Evolutionary conservation across 2,329 filamentous ascomycete genomes (phyloP).

Genomic region (Fusarium keratoplasticum): DNA sequence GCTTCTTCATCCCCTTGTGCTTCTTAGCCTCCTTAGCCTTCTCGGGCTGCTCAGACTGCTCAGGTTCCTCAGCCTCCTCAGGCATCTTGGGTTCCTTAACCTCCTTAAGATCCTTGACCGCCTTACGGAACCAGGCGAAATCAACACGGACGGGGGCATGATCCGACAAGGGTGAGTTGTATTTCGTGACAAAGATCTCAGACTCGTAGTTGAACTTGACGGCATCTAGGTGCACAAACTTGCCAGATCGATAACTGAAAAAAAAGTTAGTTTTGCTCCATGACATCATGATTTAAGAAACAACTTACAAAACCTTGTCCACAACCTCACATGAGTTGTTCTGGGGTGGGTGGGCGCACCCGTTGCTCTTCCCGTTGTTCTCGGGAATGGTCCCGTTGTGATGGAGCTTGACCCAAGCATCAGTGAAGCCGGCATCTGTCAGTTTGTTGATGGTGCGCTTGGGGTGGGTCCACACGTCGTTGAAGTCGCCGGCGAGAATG

Average conservation of each 20-base stretch:
- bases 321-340: neutral
- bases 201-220: neutral
- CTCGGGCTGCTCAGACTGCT: neutral
- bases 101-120: neutral
- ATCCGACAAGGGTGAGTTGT: neutral
- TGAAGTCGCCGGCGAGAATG: neutral
- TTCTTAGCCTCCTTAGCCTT: neutral
- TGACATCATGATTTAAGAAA: neutral
- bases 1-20: too few relatives aligned
- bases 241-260: neutral
- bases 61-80: neutral
- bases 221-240: neutral
- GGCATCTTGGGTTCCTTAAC: neutral
- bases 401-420: neutral
- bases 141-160: neutral
- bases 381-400: neutral
- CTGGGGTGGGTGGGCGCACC: neutral
- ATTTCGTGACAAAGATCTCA: neutral
- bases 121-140: neutral
- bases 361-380: neutral
- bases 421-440: neutral
- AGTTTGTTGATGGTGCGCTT: neutral
- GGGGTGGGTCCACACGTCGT: neutral
- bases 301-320: neutral
- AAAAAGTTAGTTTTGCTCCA: neutral